Evolutionary conservation across 2,329 filamentous ascomycete species (phyloP).

Genomic region (Fusarium lyarnte): DNA sequence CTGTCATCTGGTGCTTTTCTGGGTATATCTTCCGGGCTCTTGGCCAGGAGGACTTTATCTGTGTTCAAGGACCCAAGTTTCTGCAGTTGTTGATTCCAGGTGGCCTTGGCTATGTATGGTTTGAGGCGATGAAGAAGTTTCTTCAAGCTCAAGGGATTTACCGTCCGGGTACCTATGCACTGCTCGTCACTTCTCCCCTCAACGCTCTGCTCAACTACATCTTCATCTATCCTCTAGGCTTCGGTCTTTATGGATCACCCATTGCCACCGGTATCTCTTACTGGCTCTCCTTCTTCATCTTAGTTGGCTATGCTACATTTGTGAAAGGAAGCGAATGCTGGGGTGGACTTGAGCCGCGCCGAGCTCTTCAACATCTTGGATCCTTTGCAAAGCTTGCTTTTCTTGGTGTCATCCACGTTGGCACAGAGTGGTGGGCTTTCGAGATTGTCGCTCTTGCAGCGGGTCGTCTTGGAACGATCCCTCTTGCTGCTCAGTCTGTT

Average conservation of each 20-base stretch:
- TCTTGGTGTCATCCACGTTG: slow-evolving; percentile 83
- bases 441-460: slow-evolving; percentile 88
- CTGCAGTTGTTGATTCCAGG: slow-evolving; percentile 79
- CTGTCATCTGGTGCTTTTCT: slow-evolving; percentile 77
- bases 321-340: slow-evolving; percentile 79
- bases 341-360: slow-evolving; percentile 74
- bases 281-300: slow-evolving; percentile 82
- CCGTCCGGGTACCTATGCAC: slow-evolving; percentile 81
- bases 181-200: slow-evolving; percentile 82
- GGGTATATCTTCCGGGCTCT: slow-evolving; percentile 78
- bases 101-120: slow-evolving; percentile 87
- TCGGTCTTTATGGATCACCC: slow-evolving; percentile 82
- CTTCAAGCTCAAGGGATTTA: slow-evolving; percentile 92
- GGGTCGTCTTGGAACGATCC: slow-evolving; percentile 79
- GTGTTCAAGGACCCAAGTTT: slow-evolving; percentile 76
- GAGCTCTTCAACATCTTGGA: slow-evolving; percentile 71
- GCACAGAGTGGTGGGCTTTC: slow-evolving; percentile 95
- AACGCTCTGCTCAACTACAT: slow-evolving; percentile 84
- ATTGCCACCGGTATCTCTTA: slow-evolving; percentile 86
- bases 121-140: slow-evolving; percentile 87
- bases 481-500: slow-evolving; percentile 84
- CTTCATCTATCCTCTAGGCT: slow-evolving; percentile 75
- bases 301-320: slow-evolving; percentile 78
- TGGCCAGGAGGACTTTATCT: slow-evolving; percentile 82
- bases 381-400: slow-evolving; percentile 79